Conservation (phyloP, 2,329 filamentous ascomycete genomes). For the Thelonectria olida region DNA sequence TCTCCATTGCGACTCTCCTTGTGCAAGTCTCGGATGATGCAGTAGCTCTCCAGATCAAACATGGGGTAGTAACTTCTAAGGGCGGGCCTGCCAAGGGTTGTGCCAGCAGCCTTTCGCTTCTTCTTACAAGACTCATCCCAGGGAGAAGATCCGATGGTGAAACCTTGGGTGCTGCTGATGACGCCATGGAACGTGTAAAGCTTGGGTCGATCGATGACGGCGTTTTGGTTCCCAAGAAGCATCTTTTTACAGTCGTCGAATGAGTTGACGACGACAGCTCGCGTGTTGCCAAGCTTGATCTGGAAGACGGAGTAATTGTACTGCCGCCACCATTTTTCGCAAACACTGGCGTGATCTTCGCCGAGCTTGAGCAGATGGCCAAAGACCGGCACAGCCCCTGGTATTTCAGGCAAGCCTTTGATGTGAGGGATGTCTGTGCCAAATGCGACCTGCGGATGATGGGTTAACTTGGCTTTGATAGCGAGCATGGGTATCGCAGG, state of each 20-base stretch:
- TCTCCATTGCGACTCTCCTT: conserved; percentile 53
- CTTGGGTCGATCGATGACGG: conserved; percentile 59
- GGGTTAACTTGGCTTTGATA: not conserved
- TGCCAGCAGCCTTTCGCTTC: conserved; percentile 60
- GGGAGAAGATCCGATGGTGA: conserved; percentile 63
- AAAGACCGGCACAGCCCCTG: conserved; percentile 57
- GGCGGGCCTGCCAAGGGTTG: conserved; percentile 55
- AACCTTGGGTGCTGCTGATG: conserved; percentile 61
- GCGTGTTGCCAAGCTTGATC: conserved; percentile 61
- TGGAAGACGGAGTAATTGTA: conserved; percentile 48
- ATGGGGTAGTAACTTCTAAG: conserved; percentile 60
- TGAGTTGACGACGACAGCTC: conserved; percentile 62
- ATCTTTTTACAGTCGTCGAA: conserved; percentile 62
- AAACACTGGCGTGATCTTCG: conserved; percentile 62
- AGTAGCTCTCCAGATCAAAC: conserved; percentile 63
- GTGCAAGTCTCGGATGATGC: conserved; percentile 57
- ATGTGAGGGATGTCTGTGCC: conserved; percentile 59
- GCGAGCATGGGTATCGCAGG: not conserved
- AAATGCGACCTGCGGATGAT: conserved; percentile 32
- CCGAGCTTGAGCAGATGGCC: conserved; percentile 61
- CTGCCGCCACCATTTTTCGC: conserved; percentile 59
- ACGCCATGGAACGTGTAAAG: conserved; percentile 64
- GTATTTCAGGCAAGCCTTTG: conserved; percentile 58
- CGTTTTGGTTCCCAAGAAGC: conserved; percentile 58
- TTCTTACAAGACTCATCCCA: conserved; percentile 64